Evolutionary conservation across 768 basidiomycete species (phyloP), one percentile per base, ranked within the genome.

Genomic region (Rhodotorula paludigena): DNA sequence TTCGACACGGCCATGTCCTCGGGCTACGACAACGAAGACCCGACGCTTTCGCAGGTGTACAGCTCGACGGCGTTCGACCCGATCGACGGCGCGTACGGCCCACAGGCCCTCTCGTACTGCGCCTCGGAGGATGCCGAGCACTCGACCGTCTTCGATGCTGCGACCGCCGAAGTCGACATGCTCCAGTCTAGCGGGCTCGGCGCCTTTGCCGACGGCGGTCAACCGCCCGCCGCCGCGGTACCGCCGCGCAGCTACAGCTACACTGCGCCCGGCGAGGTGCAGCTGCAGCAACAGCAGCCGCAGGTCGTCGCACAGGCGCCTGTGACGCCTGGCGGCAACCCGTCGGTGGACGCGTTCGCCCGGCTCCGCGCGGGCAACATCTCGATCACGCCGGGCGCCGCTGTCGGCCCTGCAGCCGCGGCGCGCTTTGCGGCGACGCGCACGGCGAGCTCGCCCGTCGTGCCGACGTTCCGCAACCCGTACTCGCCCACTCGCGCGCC

Each of bases 321-420:
- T n/a, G n/a, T n/a, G n/a, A n/a, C n/a, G n/a, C n/a, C n/a, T n/a
- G n/a, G 5, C 28, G 21, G 18, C 28, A 23, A 4, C 41, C 21
- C 21, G 15, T 5, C 49, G 49, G 20, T 21, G 0, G 64, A 66
- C 21, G 53, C 65, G n/a, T 66, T 60, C 48, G 65, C 59, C 8
- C 53, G 65, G 8, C 32, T 66, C 5, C 54, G 65, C 32, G 48
- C 54, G 7, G 65, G 60, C 25, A 42, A 30, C 21, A 51, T 66
- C 32, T 66, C 65, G 47, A 66, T 66, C 59, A 60, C 65, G 28
- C 65, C 65, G 2, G 47, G 47, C n/a, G 47, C 25, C 25, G 38
- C n/a, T 9, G 28, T 18, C 20, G 32, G 16, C 51, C 21, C 15
- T 18, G 7, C 44, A 45, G 44, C 44, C 11, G 48, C 35, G 11